Conservation (phyloP, 1,139 yeast species). For the Scheffersomyces stambukii region DNA sequence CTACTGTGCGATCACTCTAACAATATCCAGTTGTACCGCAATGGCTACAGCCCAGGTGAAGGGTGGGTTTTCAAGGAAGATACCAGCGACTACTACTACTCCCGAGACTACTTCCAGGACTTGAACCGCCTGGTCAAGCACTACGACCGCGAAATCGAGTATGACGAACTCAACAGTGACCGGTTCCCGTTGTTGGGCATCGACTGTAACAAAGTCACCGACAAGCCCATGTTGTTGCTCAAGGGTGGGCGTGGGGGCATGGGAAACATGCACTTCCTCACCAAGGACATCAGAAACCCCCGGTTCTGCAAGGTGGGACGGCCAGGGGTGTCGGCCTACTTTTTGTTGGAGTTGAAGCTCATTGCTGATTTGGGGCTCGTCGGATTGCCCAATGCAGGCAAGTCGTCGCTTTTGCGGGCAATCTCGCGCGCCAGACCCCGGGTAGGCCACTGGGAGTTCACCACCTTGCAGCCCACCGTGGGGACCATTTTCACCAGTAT, state of each 20-base stretch:
- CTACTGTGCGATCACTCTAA: constrained; percentile 19
- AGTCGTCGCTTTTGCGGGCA: constrained; percentile 83
- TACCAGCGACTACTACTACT: constrained; percentile 64
- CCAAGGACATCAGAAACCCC: constrained; percentile 82
- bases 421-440: constrained; percentile 86
- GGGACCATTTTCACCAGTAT: constrained; percentile 76
- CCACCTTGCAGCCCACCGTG: constrained; percentile 86
- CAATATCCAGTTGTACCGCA: constrained; percentile 56
- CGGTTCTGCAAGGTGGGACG: constrained; percentile 82
- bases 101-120: constrained; percentile 59
- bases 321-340: constrained; percentile 58
- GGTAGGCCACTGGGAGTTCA: constrained; percentile 96
- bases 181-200: constrained; percentile 74
- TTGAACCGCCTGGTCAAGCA: constrained; percentile 59
- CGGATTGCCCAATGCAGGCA: constrained; percentile 96
- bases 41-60: constrained; percentile 56
- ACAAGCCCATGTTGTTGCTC: constrained; percentile 63
- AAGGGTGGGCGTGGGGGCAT: constrained; percentile 92
- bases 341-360: constrained; percentile 77
- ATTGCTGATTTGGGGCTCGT: constrained; percentile 92
- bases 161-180: constrained; percentile 62
- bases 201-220: constrained; percentile 64
- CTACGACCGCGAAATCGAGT: constrained; percentile 58
- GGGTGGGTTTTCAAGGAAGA: constrained; percentile 87
- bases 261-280: constrained; percentile 93